Conservation (phyloP, 352 stramenopile genomes). For the Globisporangium takayamanum region DNA sequence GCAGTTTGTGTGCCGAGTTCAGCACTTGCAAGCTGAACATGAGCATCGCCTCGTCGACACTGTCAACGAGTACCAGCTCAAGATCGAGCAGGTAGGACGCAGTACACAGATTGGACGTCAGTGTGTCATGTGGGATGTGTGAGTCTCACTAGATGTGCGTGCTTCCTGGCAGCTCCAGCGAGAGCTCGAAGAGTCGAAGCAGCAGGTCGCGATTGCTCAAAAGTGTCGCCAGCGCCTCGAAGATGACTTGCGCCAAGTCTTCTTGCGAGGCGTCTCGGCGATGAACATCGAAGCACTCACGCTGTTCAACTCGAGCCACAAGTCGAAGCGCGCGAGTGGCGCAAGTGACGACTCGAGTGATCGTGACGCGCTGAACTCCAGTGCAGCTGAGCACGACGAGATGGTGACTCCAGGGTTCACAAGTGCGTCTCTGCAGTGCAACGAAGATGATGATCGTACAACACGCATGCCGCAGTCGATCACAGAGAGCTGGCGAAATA, state of each 20-base stretch:
- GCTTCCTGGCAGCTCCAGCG: conserved; percentile 23
- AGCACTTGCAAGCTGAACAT: conserved; percentile 24
- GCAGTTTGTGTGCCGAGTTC: conserved; percentile 13
- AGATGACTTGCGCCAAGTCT: conserved; percentile 57
- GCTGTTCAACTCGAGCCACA: conserved; percentile 52
- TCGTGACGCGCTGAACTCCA: not conserved
- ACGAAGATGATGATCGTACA: not conserved
- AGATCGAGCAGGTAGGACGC: conserved; percentile 26
- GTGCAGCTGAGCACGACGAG: not conserved
- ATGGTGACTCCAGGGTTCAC: not conserved
- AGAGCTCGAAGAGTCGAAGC: conserved; percentile 33
- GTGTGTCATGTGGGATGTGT: not conserved
- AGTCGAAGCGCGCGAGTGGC: conserved; percentile 9
- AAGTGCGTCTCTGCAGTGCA: not conserved
- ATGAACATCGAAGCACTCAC: conserved; percentile 75
- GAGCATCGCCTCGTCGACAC: conserved; percentile 23
- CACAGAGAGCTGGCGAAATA: not conserved
- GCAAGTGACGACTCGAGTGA: conserved; percentile 2
- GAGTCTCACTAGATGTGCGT: not conserved
- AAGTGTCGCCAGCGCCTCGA: conserved; percentile 43
- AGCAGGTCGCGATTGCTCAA: conserved; percentile 25
- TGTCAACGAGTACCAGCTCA: conserved; percentile 32
- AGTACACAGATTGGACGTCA: not conserved
- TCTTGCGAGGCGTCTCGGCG: conserved; percentile 58
- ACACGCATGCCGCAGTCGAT: not conserved